phyloP scores from a whole-genome alignment of 257 asterid species.

The Solanum verrucosum region DNA sequence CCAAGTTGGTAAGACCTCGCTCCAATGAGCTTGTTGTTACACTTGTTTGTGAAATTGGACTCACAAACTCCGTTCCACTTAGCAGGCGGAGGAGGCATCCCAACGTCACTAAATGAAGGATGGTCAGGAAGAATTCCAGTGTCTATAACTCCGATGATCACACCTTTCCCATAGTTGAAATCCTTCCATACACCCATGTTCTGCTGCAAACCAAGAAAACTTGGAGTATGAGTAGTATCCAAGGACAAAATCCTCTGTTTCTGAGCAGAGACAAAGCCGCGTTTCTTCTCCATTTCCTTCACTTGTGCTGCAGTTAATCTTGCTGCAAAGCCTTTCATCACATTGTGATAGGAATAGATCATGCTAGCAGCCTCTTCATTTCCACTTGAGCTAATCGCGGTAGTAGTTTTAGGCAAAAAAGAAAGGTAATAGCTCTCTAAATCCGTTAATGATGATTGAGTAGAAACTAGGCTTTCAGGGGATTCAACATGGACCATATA shows the following conservation, averaged over 20 bases:
- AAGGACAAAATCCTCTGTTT: constrained; percentile 15
- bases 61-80: constrained; percentile 45
- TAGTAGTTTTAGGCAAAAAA: constrained; percentile 14
- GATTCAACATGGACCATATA: constrained; percentile 30
- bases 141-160: constrained; percentile 42
- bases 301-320: constrained; percentile 22
- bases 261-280: constrained; percentile 23
- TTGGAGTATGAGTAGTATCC: constrained; percentile 38
- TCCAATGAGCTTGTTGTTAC: constrained; percentile 52
- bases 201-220: constrained; percentile 37
- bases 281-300: constrained; percentile 19
- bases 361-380: constrained; percentile 3
- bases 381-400: not conserved
- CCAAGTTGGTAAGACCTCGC: constrained; percentile 7
- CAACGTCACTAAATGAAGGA: constrained; percentile 40
- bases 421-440: constrained; percentile 25
- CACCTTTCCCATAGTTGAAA: constrained; percentile 41
- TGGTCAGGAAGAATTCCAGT: constrained; percentile 32
- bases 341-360: constrained; percentile 24
- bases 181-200: constrained; percentile 35
- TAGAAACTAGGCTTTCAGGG: not conserved
- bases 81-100: constrained; percentile 43
- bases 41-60: not conserved
- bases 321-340: constrained; percentile 42
- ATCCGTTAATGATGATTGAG: not conserved